phyloP scores from a whole-genome alignment of 73 alveolate genomes.

The Paramecium bursaria region DNA sequence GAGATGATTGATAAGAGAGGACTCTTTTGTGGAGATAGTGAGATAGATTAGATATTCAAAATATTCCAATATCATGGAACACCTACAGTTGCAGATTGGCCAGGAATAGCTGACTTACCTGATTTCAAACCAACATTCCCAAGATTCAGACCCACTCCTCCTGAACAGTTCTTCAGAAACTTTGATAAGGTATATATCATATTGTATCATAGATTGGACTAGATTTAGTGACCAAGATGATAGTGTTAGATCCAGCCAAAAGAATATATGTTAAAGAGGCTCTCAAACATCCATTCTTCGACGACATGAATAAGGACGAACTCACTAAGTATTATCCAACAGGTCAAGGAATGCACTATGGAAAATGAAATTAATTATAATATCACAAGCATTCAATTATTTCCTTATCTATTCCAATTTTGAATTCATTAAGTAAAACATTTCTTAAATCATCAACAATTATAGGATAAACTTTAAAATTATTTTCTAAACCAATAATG shows the following conservation, averaged over 20 bases:
- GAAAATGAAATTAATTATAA: too few species aligned
- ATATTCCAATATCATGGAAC: slow-evolving; percentile 92
- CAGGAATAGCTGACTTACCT: slow-evolving; percentile 78
- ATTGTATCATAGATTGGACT: slow-evolving; percentile 74
- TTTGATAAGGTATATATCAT: slow-evolving; percentile 70
- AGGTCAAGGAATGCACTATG: slow-evolving; percentile 38
- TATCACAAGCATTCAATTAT: too few species aligned
- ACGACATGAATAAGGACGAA: slow-evolving; percentile 79
- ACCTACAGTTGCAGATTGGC: slow-evolving; percentile 84
- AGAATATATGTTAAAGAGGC: slow-evolving; percentile 93
- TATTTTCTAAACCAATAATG: too few species aligned
- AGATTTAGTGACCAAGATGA: slow-evolving; percentile 86
- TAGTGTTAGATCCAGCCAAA: slow-evolving; percentile 92
- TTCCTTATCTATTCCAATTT: too few species aligned
- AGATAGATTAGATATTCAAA: slow-evolving; percentile 86
- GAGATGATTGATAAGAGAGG: slow-evolving; percentile 94
- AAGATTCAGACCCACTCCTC: slow-evolving; percentile 77
- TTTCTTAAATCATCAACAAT: too few species aligned
- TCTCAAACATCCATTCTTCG: slow-evolving; percentile 92
- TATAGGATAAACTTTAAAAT: too few species aligned
- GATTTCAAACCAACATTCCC: slow-evolving; percentile 88
- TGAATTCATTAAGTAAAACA: too few species aligned
- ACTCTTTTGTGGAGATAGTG: slow-evolving; percentile 95
- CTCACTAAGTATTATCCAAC: slow-evolving; percentile 58
- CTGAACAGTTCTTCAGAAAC: slow-evolving; percentile 72